Percentiles rank a stretch among this genome's conserved stretches.
Evolutionary conservation across 2,329 filamentous ascomycete genomes (phyloP).

Genomic region (Arthrobotrys pseudoclavata): DNA sequence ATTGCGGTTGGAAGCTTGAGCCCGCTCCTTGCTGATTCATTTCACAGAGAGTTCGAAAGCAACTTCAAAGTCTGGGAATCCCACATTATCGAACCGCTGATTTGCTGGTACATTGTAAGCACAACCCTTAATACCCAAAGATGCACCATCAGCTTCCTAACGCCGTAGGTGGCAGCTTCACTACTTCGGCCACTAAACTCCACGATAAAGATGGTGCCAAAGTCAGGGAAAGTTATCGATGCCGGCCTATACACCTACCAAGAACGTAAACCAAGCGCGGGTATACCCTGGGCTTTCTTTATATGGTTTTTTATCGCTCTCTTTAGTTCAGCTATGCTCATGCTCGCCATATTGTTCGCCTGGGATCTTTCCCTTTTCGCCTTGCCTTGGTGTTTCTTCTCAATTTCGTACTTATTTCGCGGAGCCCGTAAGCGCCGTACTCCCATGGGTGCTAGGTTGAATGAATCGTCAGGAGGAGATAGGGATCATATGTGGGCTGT

Average conservation of each 20-base stretch:
- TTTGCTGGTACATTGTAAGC: constrained; percentile 50
- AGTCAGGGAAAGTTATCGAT: neutral
- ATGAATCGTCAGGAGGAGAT: neutral
- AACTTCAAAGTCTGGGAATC: constrained; percentile 43
- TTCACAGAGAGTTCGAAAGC: constrained; percentile 37
- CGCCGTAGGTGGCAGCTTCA: constrained; percentile 4
- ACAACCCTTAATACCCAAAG: neutral
- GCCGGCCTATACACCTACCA: constrained; percentile 29
- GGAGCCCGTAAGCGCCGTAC: constrained; percentile 24
- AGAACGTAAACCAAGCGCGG: constrained; percentile 6
- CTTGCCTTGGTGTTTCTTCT: constrained; percentile 46
- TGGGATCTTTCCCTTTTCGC: constrained; percentile 51
- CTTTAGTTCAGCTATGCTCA: constrained; percentile 40
- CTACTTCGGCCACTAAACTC: constrained; percentile 4
- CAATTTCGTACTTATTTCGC: constrained; percentile 33
- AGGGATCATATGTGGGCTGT: constrained; percentile 1
- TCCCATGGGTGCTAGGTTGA: neutral
- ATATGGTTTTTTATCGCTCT: constrained; percentile 38
- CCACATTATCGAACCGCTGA: constrained; percentile 37
- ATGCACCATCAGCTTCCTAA: neutral
- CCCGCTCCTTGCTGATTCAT: constrained; percentile 32
- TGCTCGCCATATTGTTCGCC: constrained; percentile 44
- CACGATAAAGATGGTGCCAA: constrained; percentile 9
- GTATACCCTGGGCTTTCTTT: constrained; percentile 33
- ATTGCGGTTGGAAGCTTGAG: constrained; percentile 22